Percentiles rank a stretch among this genome's conserved stretches.
These are phyloP conservation scores for Aschersonia sp. DNA, from an alignment of 2,329 filamentous ascomycete genomes.

Conservation along the genomic window DNA sequence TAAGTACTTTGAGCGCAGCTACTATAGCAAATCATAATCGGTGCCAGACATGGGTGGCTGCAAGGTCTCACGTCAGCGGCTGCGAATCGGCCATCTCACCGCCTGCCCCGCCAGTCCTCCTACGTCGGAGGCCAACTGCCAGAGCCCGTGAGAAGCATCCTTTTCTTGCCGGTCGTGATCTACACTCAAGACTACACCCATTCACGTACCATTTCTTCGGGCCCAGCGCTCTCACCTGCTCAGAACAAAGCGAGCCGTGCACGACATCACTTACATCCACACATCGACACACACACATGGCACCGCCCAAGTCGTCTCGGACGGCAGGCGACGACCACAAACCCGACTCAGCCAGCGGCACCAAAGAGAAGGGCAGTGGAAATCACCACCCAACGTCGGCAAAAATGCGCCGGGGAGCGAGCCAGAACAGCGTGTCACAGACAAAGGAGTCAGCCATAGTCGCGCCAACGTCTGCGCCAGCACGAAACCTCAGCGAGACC, in stretches of 20 bases:
- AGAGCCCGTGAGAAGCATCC: no score
- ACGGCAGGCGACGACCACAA: constrained; percentile 30
- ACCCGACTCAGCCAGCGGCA: constrained; percentile 19
- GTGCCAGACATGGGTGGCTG: no score
- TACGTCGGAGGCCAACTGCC: no score
- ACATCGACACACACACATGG: constrained; percentile 15
- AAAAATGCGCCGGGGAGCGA: constrained; percentile 41
- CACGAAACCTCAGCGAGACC: constrained; percentile 14
- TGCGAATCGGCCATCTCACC: no score
- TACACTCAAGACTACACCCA: no score
- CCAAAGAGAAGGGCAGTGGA: constrained; percentile 28
- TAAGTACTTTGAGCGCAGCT: no score
- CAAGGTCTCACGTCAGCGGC: no score
- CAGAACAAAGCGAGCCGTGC: background rate
- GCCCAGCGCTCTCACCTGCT: background rate
- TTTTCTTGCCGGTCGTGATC: no score
- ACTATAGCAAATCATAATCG: no score
- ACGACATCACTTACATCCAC: background rate
- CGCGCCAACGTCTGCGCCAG: constrained; percentile 19
- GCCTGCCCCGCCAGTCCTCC: no score
- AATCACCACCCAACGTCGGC: constrained; percentile 24
- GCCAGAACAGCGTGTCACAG: constrained; percentile 32
- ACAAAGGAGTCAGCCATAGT: constrained; percentile 16
- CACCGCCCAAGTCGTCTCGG: constrained; percentile 30
- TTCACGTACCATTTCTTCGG: no score